A percentile compares a stretch with the other conserved stretches of the same genome.
These are phyloP conservation scores for Ophiostoma populinum DNA, from an alignment of 2,329 filamentous ascomycete species.

Conservation along the genomic window DNA sequence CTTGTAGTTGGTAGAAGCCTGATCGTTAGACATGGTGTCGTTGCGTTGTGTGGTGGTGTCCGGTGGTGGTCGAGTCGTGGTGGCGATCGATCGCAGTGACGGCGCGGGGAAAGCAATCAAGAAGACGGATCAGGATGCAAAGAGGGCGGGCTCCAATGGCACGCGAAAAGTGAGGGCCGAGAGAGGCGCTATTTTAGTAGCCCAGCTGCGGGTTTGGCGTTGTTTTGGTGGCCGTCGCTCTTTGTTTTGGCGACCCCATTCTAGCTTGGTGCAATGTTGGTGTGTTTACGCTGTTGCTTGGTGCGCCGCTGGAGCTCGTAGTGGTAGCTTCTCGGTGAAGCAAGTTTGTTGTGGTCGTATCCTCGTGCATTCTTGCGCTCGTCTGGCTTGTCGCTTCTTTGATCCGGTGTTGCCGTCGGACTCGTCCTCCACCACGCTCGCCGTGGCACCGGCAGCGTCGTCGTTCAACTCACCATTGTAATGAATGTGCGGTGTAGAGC, in stretches of 20 bases:
- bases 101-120: too few species aligned
- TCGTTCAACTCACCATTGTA: slow-evolving; percentile 2
- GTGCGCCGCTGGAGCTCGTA: background rate
- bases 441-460: too few species aligned
- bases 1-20: slow-evolving; percentile 95
- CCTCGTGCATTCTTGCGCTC: too few species aligned
- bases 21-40: slow-evolving; percentile 33
- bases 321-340: too few species aligned
- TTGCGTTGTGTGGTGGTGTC: background rate
- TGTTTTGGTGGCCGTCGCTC: background rate
- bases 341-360: background rate
- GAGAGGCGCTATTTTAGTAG: background rate
- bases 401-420: too few species aligned
- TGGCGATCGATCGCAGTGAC: too few species aligned
- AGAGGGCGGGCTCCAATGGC: background rate
- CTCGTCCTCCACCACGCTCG: too few species aligned
- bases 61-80: too few species aligned
- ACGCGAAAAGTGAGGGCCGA: background rate
- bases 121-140: background rate
- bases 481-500: background rate
- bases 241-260: slow-evolving; percentile 1
- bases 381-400: too few species aligned
- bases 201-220: background rate
- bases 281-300: background rate
- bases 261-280: background rate